Evolutionary conservation across 495 filamentous ascomycete genomes (phyloP).

Genomic region (Penicillium goetzii): DNA sequence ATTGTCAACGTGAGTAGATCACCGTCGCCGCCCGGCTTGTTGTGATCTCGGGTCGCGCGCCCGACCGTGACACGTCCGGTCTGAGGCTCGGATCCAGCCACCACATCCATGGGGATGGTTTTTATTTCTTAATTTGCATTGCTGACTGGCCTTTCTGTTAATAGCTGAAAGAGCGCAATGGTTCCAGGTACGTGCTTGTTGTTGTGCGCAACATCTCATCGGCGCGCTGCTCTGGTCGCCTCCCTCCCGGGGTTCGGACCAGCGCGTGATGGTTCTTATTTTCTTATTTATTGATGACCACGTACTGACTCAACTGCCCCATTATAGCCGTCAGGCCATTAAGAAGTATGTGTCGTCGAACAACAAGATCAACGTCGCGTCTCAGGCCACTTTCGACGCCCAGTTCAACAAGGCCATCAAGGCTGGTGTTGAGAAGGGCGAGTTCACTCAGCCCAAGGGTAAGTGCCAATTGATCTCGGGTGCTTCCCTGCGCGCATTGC

Average conservation of each 20-base stretch:
- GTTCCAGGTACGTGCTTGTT: slow-evolving; percentile 58
- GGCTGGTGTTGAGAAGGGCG: slow-evolving; percentile 83
- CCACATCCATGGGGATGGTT: slow-evolving; percentile 26
- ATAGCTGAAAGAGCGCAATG: slow-evolving; percentile 69
- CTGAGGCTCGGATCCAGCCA: slow-evolving; percentile 29
- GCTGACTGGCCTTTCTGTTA: slow-evolving; percentile 39
- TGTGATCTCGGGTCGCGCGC: slow-evolving; percentile 44
- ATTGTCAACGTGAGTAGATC: slow-evolving; percentile 66
- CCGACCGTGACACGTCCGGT: slow-evolving; percentile 51
- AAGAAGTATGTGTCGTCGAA: slow-evolving; percentile 98
- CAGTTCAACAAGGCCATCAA: slow-evolving; percentile 94
- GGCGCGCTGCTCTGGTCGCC: slow-evolving; percentile 11
- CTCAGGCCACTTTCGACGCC: slow-evolving; percentile 76
- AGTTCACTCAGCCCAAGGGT: slow-evolving; percentile 96
- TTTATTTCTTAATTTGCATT: slow-evolving; percentile 27
- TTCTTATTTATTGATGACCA: slow-evolving; percentile 10
- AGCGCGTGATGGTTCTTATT: slow-evolving; percentile 14
- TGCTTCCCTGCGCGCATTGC: slow-evolving; percentile 11
- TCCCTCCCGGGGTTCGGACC: neutral
- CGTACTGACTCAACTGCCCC: slow-evolving; percentile 20
- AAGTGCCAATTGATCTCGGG: slow-evolving; percentile 41
- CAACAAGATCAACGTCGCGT: slow-evolving; percentile 77
- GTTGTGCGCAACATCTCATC: slow-evolving; percentile 22
- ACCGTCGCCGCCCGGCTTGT: slow-evolving; percentile 36
- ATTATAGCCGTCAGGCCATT: slow-evolving; percentile 81